Conservation (phyloP, 2,329 filamentous ascomycete genomes). For the Arachnopeziza araneosa region DNA sequence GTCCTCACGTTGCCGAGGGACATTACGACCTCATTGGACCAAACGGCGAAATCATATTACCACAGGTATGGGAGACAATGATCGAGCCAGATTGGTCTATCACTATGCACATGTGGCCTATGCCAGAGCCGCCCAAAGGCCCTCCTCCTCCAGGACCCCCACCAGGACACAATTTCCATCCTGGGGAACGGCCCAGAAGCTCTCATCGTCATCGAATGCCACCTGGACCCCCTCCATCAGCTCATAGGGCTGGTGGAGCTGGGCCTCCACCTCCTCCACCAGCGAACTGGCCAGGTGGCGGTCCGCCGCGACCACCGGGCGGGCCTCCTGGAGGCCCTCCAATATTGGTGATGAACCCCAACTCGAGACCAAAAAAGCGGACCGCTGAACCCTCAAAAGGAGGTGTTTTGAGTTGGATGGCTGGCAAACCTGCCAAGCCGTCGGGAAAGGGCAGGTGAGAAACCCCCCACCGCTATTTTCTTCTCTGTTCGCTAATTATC, state of each 20-base stretch:
- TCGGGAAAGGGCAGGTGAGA: constrained; percentile 25
- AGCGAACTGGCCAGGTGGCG: constrained; percentile 7
- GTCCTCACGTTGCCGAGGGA: constrained; percentile 69
- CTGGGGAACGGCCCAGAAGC: constrained; percentile 7
- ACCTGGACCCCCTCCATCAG: constrained; percentile 7
- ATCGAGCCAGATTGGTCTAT: constrained; percentile 72
- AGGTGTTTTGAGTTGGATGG: constrained; percentile 25
- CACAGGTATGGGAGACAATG: constrained; percentile 75
- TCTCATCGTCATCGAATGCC: constrained; percentile 10
- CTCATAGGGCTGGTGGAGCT: constrained; percentile 7
- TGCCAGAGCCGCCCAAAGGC: constrained; percentile 39
- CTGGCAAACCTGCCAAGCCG: constrained; percentile 22
- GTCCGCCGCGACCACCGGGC: constrained; percentile 8
- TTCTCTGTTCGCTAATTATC: constrained; percentile 5
- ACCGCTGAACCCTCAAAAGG: constrained; percentile 2
- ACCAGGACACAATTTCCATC: constrained; percentile 7
- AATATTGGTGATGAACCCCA: constrained; percentile 15
- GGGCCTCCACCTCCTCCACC: constrained; percentile 14
- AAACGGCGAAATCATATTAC: constrained; percentile 76
- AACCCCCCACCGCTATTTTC: not conserved
- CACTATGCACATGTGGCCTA: constrained; percentile 63
- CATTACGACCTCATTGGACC: constrained; percentile 78
- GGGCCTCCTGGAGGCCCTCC: constrained; percentile 10
- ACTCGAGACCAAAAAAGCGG: constrained; percentile 5
- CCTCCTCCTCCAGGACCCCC: constrained; percentile 3